Conservation (phyloP, 2,329 filamentous ascomycete genomes). For the Fusarium pilosicola region DNA sequence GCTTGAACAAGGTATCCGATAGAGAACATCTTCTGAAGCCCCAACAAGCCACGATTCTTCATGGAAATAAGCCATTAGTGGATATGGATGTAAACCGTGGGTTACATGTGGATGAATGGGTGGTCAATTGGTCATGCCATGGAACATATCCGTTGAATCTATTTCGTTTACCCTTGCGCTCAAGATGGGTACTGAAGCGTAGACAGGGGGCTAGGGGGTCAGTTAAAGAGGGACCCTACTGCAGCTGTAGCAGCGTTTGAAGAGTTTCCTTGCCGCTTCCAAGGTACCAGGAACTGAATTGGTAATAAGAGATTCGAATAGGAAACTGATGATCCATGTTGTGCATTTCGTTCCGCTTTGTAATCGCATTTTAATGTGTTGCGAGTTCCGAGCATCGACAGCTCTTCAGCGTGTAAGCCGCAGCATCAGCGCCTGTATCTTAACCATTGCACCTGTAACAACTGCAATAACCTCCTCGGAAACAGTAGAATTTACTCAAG, state of each 20-base stretch:
- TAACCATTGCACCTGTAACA: neutral
- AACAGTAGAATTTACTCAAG: neutral
- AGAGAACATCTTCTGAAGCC: neutral
- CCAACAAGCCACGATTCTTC: neutral
- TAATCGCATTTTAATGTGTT: neutral
- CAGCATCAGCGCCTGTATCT: too few relatives aligned
- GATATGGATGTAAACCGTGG: constrained; percentile 16
- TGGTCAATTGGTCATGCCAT: constrained; percentile 14
- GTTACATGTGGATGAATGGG: constrained; percentile 22
- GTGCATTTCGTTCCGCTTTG: constrained; percentile 1
- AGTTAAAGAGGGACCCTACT: constrained; percentile 16
- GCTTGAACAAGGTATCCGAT: neutral
- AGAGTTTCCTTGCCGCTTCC: constrained; percentile 11
- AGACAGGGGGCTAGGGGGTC: neutral
- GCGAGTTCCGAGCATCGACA: neutral
- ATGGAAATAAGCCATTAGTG: neutral
- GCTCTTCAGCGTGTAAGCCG: neutral
- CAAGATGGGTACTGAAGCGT: constrained; percentile 10
- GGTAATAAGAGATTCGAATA: constrained; percentile 3
- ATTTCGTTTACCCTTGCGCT: constrained; percentile 19
- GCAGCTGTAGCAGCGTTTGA: constrained; percentile 9
- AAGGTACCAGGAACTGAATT: constrained; percentile 24
- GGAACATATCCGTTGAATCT: constrained; percentile 28
- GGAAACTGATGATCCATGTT: constrained; percentile 12
- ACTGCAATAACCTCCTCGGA: neutral